Percentiles rank a stretch among this genome's conserved stretches.
These are phyloP conservation scores for Limtongozyma cylindracea DNA, from an alignment of 805 yeast genomes.

Conservation along the genomic window DNA sequence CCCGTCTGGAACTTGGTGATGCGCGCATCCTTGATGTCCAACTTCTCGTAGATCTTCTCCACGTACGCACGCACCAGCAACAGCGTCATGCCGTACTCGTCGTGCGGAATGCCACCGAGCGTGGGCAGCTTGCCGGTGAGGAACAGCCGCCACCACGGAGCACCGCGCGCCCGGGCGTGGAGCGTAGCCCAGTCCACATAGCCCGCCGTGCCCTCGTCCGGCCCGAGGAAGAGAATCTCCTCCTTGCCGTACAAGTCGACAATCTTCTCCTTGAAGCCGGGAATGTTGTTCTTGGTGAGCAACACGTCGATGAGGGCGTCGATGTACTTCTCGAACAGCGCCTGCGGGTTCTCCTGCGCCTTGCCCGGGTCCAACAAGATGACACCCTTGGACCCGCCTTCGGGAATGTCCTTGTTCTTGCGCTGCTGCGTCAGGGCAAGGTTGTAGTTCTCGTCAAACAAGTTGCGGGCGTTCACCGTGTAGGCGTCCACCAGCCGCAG, in stretches of 20 bases:
- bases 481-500: slow-evolving; percentile 73
- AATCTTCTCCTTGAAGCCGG: slow-evolving; percentile 59
- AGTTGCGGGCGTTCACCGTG: slow-evolving; percentile 57
- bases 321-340: slow-evolving; percentile 78
- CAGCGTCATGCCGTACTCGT: slow-evolving; percentile 94
- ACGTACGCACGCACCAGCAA: slow-evolving; percentile 83
- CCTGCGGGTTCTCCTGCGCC: slow-evolving; percentile 57
- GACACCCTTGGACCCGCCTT: slow-evolving; percentile 97
- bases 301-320: slow-evolving; percentile 67
- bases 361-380: slow-evolving; percentile 57
- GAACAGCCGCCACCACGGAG: slow-evolving; percentile 97
- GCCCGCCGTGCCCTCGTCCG: slow-evolving; percentile 97
- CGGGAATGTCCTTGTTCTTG: slow-evolving; percentile 95
- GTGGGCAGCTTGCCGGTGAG: slow-evolving; percentile 86
- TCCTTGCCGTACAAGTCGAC: slow-evolving; percentile 67
- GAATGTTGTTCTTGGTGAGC: slow-evolving; percentile 39
- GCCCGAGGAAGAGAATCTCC: slow-evolving; percentile 91
- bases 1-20: slow-evolving; percentile 85
- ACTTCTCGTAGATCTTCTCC: slow-evolving; percentile 63
- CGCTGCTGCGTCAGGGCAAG: slow-evolving; percentile 91
- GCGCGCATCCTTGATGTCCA: slow-evolving; percentile 26
- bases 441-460: slow-evolving; percentile 92
- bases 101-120: slow-evolving; percentile 96
- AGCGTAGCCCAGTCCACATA: slow-evolving; percentile 93
- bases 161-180: slow-evolving; percentile 80